Percentiles rank a stretch among this genome's conserved stretches.
Conservation (phyloP, 2,329 filamentous ascomycete genomes). For the Arthroderma sp. region DNA sequence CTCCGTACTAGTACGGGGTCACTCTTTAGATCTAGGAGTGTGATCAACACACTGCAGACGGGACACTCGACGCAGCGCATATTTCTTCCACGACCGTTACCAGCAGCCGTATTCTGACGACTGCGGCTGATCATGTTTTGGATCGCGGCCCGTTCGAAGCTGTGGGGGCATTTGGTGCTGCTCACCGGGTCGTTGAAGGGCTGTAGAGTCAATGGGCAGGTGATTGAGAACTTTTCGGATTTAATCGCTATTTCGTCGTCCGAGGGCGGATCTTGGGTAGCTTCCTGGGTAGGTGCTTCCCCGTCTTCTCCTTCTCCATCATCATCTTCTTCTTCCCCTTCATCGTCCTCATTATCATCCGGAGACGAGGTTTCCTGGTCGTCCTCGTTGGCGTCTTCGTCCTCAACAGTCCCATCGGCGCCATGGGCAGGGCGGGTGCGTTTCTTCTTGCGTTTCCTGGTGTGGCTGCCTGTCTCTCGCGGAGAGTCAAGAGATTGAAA, state of each 20-base stretch:
- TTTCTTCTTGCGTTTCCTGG: conserved; percentile 16
- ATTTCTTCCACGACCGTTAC: conserved; percentile 10
- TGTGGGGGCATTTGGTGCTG: conserved; percentile 39
- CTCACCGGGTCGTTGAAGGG: conserved; percentile 37
- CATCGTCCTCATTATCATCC: background rate
- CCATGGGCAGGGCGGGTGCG: conserved; percentile 4
- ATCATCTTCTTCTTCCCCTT: conserved; percentile 8
- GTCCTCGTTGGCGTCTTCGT: background rate
- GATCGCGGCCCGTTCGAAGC: conserved; percentile 39
- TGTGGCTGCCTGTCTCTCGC: conserved; percentile 20
- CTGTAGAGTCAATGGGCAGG: conserved; percentile 39
- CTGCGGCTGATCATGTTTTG: conserved; percentile 32
- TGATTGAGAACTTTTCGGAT: conserved; percentile 34
- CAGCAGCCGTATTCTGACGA: conserved; percentile 17
- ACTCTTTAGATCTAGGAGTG: conserved; percentile 27
- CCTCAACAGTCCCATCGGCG: background rate
- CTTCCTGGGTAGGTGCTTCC: background rate
- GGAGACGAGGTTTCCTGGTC: background rate
- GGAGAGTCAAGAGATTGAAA: conserved; percentile 36
- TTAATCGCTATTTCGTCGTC: conserved; percentile 34
- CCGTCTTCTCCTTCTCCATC: conserved; percentile 26
- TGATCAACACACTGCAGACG: conserved; percentile 31
- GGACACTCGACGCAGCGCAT: conserved; percentile 29
- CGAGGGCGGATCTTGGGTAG: background rate
- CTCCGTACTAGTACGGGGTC: conserved; percentile 32